Evolutionary conservation across 176 grass and related monocot genomes (phyloP).

Genomic region (Thalia dealbata): DNA sequence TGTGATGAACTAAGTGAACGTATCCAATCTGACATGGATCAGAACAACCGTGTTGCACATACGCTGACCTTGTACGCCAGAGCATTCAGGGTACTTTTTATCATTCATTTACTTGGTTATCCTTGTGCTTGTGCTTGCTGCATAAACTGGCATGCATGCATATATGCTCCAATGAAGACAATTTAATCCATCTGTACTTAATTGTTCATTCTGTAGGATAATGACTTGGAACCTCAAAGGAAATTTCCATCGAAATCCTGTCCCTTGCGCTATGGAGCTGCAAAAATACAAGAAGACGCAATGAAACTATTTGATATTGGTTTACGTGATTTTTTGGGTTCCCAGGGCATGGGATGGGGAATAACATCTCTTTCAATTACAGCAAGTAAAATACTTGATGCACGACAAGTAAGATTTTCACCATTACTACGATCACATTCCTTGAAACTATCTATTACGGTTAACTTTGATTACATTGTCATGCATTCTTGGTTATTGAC

Average conservation of each 20-base stretch:
- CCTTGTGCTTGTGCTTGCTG: constrained; percentile 4
- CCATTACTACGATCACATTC: not conserved
- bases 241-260: constrained; percentile 98
- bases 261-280: constrained; percentile 72
- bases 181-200: not conserved
- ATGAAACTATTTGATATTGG: constrained; percentile 72
- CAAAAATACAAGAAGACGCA: constrained; percentile 91
- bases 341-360: constrained; percentile 59
- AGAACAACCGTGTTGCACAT: constrained; percentile 78
- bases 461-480: not conserved
- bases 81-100: constrained; percentile 55
- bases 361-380: constrained; percentile 81
- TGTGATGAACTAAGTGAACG: constrained; percentile 90
- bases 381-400: constrained; percentile 89
- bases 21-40: constrained; percentile 73
- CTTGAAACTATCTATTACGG: not conserved
- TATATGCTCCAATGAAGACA: not conserved
- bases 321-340: constrained; percentile 75
- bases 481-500: not conserved
- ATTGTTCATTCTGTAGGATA: constrained; percentile 26
- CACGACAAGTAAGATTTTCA: constrained; percentile 50
- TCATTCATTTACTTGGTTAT: not conserved
- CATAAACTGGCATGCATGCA: constrained; percentile 5
- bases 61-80: constrained; percentile 68
- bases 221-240: constrained; percentile 34